Base-by-base conservation (phyloP, 2,329 filamentous ascomycete genomes). In the Bipolaris cookei region DNA sequence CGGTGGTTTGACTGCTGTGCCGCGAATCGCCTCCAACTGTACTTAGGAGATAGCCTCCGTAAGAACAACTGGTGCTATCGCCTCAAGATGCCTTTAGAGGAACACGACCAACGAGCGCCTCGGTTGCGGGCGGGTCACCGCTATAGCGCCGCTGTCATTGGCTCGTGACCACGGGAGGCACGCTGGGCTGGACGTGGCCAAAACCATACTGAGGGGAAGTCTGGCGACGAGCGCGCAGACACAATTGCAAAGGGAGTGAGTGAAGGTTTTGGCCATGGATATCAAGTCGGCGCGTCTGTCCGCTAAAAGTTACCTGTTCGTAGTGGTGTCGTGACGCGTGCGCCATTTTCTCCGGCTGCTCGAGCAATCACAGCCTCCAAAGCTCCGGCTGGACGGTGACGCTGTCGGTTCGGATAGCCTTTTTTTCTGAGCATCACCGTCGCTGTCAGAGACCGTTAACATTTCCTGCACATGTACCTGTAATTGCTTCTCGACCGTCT, bases 1-100 rank as follows among this genome's bases (percentile, higher is more conserved):
- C 8, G 35, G 47, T 38, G 51, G 53, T 51, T 57, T 55, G 55
- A 54, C 25, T n/a, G 41, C 38, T 59, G 65, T 68, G 65, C 70
- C 70, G 68, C 57, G 39, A 54, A 45, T 60, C 62, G 71, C 69
- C 71, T 64, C 39, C 55, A 55, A 44, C 59, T 69, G 61, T 66
- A 47, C 57, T 63, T 68, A 70, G 63, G 50, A 56, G 48, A 58
- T 42, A 28, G n/a, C 45, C 47, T 59, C 60, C 54, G 60, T 59
- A 58, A 57, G 30, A 38, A 49, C 37, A 48, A 51, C 45, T 50
- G 42, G 46, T 56, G 37, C 38, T 44, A 50, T 58, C 65, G 64
- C 48, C 45, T 64, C 41, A 43, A 64, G 60, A 54, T 70, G 66
- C 56, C 39, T 50, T 60, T 70, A 63, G 52, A 35, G 56, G 55